Percentiles rank a stretch among this genome's conserved stretches.
Evolutionary conservation across 129 eudicot species (phyloP).

Genomic region (Dittrichia graveolens): DNA sequence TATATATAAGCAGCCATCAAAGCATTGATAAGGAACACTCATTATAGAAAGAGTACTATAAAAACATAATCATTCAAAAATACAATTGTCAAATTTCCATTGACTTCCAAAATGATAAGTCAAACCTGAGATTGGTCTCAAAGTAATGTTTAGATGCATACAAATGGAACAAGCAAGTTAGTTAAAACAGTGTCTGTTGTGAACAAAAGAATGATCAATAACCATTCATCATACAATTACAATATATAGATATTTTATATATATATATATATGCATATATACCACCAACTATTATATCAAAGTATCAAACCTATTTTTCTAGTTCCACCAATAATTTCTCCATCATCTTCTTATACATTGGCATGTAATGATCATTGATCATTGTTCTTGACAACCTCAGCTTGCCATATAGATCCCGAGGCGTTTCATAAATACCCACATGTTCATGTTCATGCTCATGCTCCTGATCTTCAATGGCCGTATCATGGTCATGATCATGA

Average conservation of each 20-base stretch:
- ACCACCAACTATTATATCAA: slow-evolving; percentile 33
- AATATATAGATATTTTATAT: slow-evolving; percentile 27
- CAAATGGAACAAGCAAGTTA: slow-evolving; percentile 26
- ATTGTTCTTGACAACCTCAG: slow-evolving; percentile 83
- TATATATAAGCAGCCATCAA: no score
- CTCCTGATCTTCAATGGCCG: slow-evolving; percentile 33
- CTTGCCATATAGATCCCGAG: slow-evolving; percentile 85
- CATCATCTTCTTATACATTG: slow-evolving; percentile 98
- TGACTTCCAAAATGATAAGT: slow-evolving; percentile 19
- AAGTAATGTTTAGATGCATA: slow-evolving; percentile 23
- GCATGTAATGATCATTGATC: slow-evolving; percentile 99
- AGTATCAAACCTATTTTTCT: slow-evolving; percentile 50
- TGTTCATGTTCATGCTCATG: slow-evolving; percentile 46
- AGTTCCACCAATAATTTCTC: slow-evolving; percentile 73
- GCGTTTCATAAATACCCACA: slow-evolving; percentile 79
- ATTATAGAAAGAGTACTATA: neutral
- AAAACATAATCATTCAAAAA: neutral
- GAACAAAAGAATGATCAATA: slow-evolving; percentile 36
- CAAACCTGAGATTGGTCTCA: slow-evolving; percentile 2
- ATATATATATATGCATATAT: slow-evolving; percentile 17
- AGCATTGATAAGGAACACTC: neutral
- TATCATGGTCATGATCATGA: slow-evolving; percentile 35
- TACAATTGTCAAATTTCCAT: slow-evolving; percentile 18
- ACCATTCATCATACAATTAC: slow-evolving; percentile 36
- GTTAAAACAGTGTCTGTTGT: slow-evolving; percentile 27